Conservation (phyloP, 164 flowering plant genomes). For the Berberis vulgaris region DNA sequence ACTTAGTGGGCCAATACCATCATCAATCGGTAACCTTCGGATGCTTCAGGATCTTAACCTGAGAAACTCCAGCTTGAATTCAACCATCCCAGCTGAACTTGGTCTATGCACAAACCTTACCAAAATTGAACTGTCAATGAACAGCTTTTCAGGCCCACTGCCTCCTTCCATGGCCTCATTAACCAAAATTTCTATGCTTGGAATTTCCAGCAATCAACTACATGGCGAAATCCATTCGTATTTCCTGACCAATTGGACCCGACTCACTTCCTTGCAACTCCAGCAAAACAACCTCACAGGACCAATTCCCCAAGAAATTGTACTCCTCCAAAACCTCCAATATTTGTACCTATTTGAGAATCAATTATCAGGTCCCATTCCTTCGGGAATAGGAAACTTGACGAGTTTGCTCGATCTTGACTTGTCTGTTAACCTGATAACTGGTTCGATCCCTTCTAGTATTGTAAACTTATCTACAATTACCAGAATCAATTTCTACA, state of each 20-base stretch:
- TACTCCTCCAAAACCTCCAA: too few species aligned
- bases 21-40: constrained; percentile 18
- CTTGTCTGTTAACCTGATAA: too few species aligned
- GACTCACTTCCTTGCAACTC: neutral
- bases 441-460: too few species aligned
- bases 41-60: constrained; percentile 17
- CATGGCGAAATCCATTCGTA: constrained; percentile 20
- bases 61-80: constrained; percentile 8
- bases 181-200: constrained; percentile 11
- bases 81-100: constrained; percentile 22
- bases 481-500: too few species aligned
- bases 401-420: too few species aligned
- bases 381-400: too few species aligned
- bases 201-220: constrained; percentile 12
- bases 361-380: too few species aligned
- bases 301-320: too few species aligned
- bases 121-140: constrained; percentile 8
- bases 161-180: constrained; percentile 16
- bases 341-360: too few species aligned
- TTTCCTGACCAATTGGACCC: constrained; percentile 22
- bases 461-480: too few species aligned
- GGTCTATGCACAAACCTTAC: constrained; percentile 20
- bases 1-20: constrained; percentile 19
- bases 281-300: too few species aligned
- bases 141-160: constrained; percentile 18